Evolutionary conservation across 176 grass and related monocot genomes (phyloP).

Genomic region (Juncus inflexus): DNA sequence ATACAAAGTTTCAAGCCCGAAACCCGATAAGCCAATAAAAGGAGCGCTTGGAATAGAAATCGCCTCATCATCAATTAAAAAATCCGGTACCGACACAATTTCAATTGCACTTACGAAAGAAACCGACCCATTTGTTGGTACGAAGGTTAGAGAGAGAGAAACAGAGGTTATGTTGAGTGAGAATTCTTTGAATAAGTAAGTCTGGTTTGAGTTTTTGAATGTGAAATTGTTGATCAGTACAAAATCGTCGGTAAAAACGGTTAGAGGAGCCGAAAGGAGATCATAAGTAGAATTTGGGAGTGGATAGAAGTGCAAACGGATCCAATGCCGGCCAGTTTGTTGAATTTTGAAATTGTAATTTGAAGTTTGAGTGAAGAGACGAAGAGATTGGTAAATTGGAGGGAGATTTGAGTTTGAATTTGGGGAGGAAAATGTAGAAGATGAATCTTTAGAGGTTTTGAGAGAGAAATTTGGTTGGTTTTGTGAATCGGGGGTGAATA

Average conservation of each 20-base stretch:
- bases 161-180: conserved; percentile 57
- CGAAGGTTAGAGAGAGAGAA: conserved; percentile 61
- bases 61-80: conserved; percentile 54
- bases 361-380: conserved; percentile 41
- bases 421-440: conserved; percentile 27
- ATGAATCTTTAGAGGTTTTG: conserved; percentile 25
- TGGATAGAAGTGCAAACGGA: conserved; percentile 66
- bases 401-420: conserved; percentile 26
- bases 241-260: conserved; percentile 62
- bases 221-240: conserved; percentile 71
- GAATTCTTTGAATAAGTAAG: conserved; percentile 57
- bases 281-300: conserved; percentile 56
- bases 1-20: conserved; percentile 56
- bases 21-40: conserved; percentile 47
- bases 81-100: conserved; percentile 71
- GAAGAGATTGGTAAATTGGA: conserved; percentile 48
- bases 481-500: conserved; percentile 49
- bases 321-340: conserved; percentile 68
- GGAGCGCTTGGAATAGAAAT: conserved; percentile 41
- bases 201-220: conserved; percentile 29
- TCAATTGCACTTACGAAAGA: conserved; percentile 80
- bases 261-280: conserved; percentile 42
- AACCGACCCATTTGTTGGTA: conserved; percentile 51
- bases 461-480: conserved; percentile 25
- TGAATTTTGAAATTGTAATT: conserved; percentile 61